Evolutionary conservation across 768 basidiomycete genomes (phyloP).

Genomic region (Phanerochaete sordida): DNA sequence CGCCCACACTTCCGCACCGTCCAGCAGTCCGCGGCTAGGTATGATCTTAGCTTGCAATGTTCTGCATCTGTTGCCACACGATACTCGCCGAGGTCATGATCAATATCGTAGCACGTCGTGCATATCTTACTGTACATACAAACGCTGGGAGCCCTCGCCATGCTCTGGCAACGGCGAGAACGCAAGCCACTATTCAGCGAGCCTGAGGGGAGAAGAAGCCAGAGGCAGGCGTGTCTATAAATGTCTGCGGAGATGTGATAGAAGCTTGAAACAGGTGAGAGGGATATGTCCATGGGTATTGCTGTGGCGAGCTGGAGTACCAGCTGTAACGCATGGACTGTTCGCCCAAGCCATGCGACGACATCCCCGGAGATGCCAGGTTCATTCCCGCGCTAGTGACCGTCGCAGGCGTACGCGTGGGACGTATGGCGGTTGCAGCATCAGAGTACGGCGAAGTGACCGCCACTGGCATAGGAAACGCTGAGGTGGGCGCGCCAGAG

Average conservation of each 20-base stretch:
- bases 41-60: too few relatives aligned
- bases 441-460: slow-evolving; percentile 5
- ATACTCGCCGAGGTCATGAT: too few relatives aligned
- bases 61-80: too few relatives aligned
- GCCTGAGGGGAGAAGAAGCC: not conserved
- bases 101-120: too few relatives aligned
- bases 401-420: slow-evolving; percentile 8
- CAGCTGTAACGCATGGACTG: slow-evolving; percentile 11
- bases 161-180: too few relatives aligned
- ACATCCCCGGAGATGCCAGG: slow-evolving; percentile 6
- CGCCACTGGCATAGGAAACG: not conserved
- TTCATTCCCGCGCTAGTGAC: slow-evolving; percentile 3
- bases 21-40: too few relatives aligned
- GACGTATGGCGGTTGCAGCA: slow-evolving; percentile 10
- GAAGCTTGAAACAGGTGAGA: not conserved
- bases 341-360: slow-evolving; percentile 10
- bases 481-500: not conserved
- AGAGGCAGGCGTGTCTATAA: not conserved
- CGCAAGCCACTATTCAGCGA: too few relatives aligned
- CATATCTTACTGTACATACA: too few relatives aligned
- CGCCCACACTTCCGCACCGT: too few relatives aligned
- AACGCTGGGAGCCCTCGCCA: too few relatives aligned
- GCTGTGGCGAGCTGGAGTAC: slow-evolving; percentile 9
- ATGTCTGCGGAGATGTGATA: not conserved
- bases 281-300: not conserved